phyloP scores from a whole-genome alignment of 495 filamentous ascomycete species.

The Hypoxylon fragiforme region DNA sequence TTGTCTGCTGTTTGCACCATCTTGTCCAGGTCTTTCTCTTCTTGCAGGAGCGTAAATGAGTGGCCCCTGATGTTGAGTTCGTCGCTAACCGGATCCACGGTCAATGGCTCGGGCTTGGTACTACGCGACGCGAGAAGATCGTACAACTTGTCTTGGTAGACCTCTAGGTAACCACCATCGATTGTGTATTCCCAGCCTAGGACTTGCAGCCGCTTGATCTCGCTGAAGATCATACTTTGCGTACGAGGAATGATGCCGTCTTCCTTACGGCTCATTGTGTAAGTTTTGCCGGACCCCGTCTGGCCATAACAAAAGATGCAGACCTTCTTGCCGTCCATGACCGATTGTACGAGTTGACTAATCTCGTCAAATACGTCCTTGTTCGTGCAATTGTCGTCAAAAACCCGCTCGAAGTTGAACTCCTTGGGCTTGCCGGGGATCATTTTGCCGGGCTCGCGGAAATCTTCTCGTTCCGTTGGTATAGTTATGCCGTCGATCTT shows the following conservation, averaged over 20 bases:
- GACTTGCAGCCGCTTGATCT: constrained; percentile 75
- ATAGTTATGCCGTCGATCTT: constrained; percentile 79
- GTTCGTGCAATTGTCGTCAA: constrained; percentile 76
- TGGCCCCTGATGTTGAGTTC: constrained; percentile 67
- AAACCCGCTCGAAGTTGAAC: constrained; percentile 94
- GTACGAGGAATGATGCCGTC: constrained; percentile 97
- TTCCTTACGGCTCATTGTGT: constrained; percentile 75
- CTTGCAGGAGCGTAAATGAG: constrained; percentile 65
- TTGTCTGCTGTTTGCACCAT: constrained; percentile 77
- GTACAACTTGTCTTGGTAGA: constrained; percentile 97
- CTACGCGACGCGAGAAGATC: constrained; percentile 84
- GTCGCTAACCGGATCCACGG: constrained; percentile 52
- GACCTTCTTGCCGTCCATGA: constrained; percentile 96
- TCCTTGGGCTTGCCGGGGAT: constrained; percentile 82
- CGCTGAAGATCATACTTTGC: constrained; percentile 89
- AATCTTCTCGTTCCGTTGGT: constrained; percentile 79
- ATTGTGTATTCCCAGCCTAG: constrained; percentile 95
- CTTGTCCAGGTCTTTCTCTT: constrained; percentile 77
- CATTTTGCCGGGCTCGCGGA: constrained; percentile 79
- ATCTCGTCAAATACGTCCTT: constrained; percentile 93
- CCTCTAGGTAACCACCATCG: constrained; percentile 96
- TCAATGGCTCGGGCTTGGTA: constrained; percentile 90
- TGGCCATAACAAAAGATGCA: constrained; percentile 99
- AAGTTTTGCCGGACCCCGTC: constrained; percentile 95
- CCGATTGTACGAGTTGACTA: constrained; percentile 94